These are phyloP conservation scores for Pythium coloratum DNA, from an alignment of 352 stramenopile species.

Conservation along the genomic window DNA sequence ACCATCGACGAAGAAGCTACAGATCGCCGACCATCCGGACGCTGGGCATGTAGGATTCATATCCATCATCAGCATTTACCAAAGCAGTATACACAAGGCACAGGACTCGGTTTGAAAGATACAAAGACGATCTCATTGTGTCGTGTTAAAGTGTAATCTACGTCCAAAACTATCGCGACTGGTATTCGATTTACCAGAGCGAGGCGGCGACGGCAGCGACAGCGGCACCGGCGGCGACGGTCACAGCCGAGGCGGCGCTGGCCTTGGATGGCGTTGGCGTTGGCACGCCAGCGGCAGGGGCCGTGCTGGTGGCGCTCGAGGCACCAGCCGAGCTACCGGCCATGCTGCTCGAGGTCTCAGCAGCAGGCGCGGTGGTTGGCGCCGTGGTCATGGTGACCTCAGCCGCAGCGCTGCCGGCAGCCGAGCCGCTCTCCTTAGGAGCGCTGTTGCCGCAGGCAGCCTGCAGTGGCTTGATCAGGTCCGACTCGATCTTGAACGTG, in stretches of 20 bases:
- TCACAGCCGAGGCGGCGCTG: slow-evolving; percentile 1
- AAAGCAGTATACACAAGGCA: no score
- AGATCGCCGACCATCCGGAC: no score
- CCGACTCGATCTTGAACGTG: slow-evolving; percentile 19
- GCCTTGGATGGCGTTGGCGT: slow-evolving; percentile 5
- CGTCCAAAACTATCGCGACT: not conserved
- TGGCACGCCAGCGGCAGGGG: not conserved
- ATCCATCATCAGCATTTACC: no score
- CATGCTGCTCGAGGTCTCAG: no score
- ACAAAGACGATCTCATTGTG: not conserved
- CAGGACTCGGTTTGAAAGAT: not conserved
- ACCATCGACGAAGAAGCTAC: no score
- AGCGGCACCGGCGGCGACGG: slow-evolving; percentile 2
- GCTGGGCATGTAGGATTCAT: no score
- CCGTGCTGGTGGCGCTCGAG: not conserved
- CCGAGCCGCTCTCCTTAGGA: not conserved
- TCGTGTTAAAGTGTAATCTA: not conserved
- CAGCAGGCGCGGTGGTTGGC: not conserved
- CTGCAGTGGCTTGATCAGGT: slow-evolving; percentile 20
- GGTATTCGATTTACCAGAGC: not conserved
- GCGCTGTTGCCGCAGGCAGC: not conserved
- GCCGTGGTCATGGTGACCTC: not conserved
- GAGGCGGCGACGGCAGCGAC: slow-evolving; percentile 18
- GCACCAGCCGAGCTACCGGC: not conserved
- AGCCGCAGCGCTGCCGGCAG: not conserved